Evolutionary conservation across 257 asterid species (phyloP), one percentile per base, ranked within the genome.

Genomic region (Vinca minor): DNA sequence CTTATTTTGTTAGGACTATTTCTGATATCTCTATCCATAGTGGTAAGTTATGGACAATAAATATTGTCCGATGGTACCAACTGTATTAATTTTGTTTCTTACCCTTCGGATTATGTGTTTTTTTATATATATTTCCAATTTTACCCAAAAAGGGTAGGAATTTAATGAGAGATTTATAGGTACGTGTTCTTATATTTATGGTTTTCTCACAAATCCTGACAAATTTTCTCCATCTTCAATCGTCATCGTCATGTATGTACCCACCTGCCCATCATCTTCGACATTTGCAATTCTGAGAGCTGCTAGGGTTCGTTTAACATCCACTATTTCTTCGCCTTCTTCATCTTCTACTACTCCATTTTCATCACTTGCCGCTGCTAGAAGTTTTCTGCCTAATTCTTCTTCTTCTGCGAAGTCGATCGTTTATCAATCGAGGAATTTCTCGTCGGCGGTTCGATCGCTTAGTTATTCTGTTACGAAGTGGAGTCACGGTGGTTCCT

Each of bases 401-500:
- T 8, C 64, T 36, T 71, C 68, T 54, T n/a, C 45, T 49, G 13
- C 64, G 45, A 59, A 46, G 29, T 59, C 80, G 42, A 45, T 61
- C 46, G 34, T 61, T 67, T 77, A 6, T 50, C 81, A 79, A 64
- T 78, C 86, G 39, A 68, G 66, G 62, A 75, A 90, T 47, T 79
- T 63, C 72, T 67, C 76, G 0, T 77, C 79, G 18, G 75, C 76
- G 17, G 11, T 82, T 29, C 69, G 81, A 49, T 76, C 74, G n/a
- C 36, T 76, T 0, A 67, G 80, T 20, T 67, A 63, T 1, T 79
- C 87, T 15, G 82, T 77, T 41, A 72, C 88, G 59, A 74, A 94
- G 71, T 88, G 96, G 96, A 88, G 98, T 64, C 98, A 91, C 87
- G 94, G 96, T 11, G 86, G 63, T 50, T 94, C 77, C 57, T 91